Percentiles rank a stretch among this genome's conserved stretches.
Evolutionary conservation across 441 rosid genomes (phyloP).

Genomic region (Dalechampia spathulata): DNA sequence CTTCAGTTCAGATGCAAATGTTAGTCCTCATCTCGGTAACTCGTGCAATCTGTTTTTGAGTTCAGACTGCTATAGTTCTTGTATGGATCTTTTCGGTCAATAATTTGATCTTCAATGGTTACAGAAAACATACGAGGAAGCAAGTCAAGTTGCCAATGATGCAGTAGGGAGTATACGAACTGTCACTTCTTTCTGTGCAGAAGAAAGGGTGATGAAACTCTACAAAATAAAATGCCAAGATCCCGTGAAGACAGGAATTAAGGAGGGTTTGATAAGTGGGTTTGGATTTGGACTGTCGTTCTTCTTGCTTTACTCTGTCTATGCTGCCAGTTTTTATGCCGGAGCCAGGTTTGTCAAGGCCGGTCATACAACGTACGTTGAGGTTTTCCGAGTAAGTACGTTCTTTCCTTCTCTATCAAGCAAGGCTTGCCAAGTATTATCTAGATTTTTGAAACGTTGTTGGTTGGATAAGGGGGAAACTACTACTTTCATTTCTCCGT

Average conservation of each 20-base stretch:
- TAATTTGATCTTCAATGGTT: not conserved
- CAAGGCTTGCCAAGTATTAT: not conserved
- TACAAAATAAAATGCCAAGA: conserved; percentile 49
- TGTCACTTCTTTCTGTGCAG: conserved; percentile 73
- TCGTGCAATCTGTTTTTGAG: not conserved
- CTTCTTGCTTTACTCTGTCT: conserved; percentile 41
- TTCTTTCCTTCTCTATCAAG: not conserved
- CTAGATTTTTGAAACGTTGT: no score
- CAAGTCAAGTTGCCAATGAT: conserved; percentile 73
- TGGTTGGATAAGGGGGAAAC: no score
- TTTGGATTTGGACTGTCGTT: conserved; percentile 50
- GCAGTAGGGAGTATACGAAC: conserved; percentile 78
- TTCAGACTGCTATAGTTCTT: not conserved
- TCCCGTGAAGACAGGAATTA: conserved; percentile 51
- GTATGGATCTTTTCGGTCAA: not conserved
- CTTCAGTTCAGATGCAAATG: conserved; percentile 61
- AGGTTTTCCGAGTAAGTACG: conserved; percentile 47
- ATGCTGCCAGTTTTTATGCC: conserved; percentile 55
- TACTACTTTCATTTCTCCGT: not conserved
- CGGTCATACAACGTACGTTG: conserved; percentile 38
- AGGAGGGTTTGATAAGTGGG: conserved; percentile 56
- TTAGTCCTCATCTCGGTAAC: conserved; percentile 3
- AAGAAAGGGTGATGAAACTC: conserved; percentile 54
- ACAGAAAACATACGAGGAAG: conserved; percentile 74
- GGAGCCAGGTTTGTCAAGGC: conserved; percentile 54